Evolutionary conservation across 2,329 filamentous ascomycete species (phyloP), one percentile per base, ranked within the genome.

Genomic region (Verticillium isaacii): DNA sequence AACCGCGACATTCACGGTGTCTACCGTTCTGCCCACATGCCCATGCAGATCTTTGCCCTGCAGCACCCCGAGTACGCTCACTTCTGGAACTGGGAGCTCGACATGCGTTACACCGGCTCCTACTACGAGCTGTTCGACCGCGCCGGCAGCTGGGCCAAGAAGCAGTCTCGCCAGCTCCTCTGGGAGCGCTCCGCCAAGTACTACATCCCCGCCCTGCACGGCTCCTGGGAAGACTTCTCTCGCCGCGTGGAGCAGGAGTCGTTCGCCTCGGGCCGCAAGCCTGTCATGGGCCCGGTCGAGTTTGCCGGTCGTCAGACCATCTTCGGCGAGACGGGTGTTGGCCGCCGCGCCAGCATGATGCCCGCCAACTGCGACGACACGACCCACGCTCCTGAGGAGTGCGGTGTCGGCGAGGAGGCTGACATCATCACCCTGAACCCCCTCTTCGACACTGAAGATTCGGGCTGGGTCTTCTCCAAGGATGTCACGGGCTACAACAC

Each of bases 151-250:
- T 94, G 90, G 87, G 85, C 88, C 2, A 82, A 82, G 61, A 73
- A 84, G 57, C 90, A 94, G 71, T 85, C 88, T 1, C 85, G 90
- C 32, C 84, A 86, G 63, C 85, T 86, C n/a, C 79, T 92, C 11
- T 94, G 91, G 91, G 91, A 94, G 72, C 85, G 90, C 57, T 89
- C 86, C 58, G 82, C 87, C 29, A 87, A 89, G 64, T 94, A 93
- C 76, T 94, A 92, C 71, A 86, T 93, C 9, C 91, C 90, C 0
- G 77, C 79, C 0, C 79, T 87, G 37, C 90, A 93, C 68, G 89
- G 89, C 34, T 79, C 79, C 32, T 93, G 88, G 88, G 84, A 89
- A 45, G 86, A 92, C 69, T 93, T 93, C 72, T 85, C 82, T 9
- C 78, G 83, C 17, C 82, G 86, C 69, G 88, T 92, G 4, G 81